These are phyloP conservation scores for Barnettozyma botsteinii DNA, from an alignment of 805 yeast genomes.

Conservation along the genomic window DNA sequence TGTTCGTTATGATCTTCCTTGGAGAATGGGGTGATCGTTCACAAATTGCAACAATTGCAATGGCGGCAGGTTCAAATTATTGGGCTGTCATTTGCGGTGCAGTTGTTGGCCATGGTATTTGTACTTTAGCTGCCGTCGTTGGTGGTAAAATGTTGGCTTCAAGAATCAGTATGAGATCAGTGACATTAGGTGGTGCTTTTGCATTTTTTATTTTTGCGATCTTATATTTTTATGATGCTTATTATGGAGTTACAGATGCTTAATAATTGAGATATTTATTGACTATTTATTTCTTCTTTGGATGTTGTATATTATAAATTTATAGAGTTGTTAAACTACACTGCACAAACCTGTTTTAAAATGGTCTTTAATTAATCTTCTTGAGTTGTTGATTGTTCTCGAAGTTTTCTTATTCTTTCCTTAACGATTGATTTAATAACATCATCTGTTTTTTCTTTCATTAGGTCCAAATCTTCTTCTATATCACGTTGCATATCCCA, in stretches of 20 bases:
- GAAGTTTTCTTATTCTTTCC: slow-evolving; percentile 24
- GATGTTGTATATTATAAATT: not conserved
- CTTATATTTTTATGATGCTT: slow-evolving; percentile 71
- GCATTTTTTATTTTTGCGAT: slow-evolving; percentile 83
- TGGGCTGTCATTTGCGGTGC: slow-evolving; percentile 89
- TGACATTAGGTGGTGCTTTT: slow-evolving; percentile 84
- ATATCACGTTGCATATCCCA: slow-evolving; percentile 36
- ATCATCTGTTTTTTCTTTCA: slow-evolving; percentile 39
- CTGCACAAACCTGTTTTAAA: too few relatives aligned
- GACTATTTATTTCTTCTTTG: not conserved
- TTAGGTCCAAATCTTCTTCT: slow-evolving; percentile 30
- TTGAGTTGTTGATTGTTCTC: slow-evolving; percentile 4
- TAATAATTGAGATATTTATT: not conserved
- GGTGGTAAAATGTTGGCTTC: slow-evolving; percentile 92
- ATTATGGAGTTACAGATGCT: slow-evolving; percentile 15
- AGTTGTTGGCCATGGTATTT: slow-evolving; percentile 78
- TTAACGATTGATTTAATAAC: slow-evolving; percentile 35
- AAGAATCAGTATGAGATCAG: slow-evolving; percentile 83
- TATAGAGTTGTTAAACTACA: slow-evolving; percentile 2
- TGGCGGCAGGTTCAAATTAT: slow-evolving; percentile 95
- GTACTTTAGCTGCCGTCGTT: slow-evolving; percentile 85
- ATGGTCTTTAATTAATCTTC: too few relatives aligned
- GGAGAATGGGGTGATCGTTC: slow-evolving; percentile 99
- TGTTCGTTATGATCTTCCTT: slow-evolving; percentile 89
- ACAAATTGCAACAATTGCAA: slow-evolving; percentile 95